Evolutionary conservation across 148 eudicot genomes (phyloP).

Genomic region (Gaultheria prostrata): DNA sequence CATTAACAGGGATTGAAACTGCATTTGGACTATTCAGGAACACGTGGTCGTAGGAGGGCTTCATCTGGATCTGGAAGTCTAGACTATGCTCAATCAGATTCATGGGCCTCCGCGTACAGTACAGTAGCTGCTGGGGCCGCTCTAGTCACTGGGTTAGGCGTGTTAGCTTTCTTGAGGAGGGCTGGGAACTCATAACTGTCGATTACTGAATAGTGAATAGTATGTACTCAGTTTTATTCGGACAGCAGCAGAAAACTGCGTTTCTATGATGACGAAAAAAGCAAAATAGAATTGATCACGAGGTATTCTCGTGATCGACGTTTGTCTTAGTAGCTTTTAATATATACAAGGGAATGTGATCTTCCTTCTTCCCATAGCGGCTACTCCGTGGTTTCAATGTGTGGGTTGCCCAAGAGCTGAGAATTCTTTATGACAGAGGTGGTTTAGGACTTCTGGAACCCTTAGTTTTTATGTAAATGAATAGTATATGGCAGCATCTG

Average conservation of each 20-base stretch:
- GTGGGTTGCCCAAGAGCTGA: background rate
- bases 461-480: background rate
- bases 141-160: constrained; percentile 77
- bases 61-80: constrained; percentile 41
- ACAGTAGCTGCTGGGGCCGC: constrained; percentile 97
- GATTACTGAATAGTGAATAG: no score
- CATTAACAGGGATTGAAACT: constrained; percentile 66
- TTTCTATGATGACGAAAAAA: background rate
- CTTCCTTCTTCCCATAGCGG: background rate
- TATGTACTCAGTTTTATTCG: no score
- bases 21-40: constrained; percentile 62
- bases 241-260: background rate
- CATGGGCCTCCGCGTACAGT: constrained; percentile 82
- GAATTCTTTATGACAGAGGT: background rate
- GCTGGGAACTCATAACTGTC: constrained; percentile 18
- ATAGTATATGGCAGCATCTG: background rate
- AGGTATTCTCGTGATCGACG: background rate
- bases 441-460: background rate
- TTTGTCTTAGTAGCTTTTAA: constrained; percentile 5
- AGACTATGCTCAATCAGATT: constrained; percentile 68
- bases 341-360: constrained; percentile 1
- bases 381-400: background rate
- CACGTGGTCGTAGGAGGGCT: constrained; percentile 40
- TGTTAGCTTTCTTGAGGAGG: constrained; percentile 74
- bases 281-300: background rate